Conservation (phyloP, 169 alveolate genomes). For the Cytauxzoon felis region DNA sequence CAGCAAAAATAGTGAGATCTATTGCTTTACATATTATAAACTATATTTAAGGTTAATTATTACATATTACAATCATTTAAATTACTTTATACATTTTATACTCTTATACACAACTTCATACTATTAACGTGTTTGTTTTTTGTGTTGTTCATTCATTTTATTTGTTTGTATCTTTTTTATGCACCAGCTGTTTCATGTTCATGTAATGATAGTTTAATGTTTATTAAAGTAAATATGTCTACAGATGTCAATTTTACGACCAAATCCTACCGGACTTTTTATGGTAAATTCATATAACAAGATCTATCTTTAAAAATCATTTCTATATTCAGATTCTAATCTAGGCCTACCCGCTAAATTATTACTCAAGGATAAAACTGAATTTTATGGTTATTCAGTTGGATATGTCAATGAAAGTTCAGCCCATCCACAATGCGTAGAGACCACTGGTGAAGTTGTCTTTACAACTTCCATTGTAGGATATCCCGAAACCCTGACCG, state of each 20-base stretch:
- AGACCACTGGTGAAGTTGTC: conserved; percentile 78
- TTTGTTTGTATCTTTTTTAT: too few relatives aligned
- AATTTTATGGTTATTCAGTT: conserved; percentile 50
- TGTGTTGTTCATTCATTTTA: too few relatives aligned
- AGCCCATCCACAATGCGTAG: conserved; percentile 10
- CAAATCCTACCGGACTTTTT: too few relatives aligned
- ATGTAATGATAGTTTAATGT: too few relatives aligned
- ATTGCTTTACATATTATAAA: too few relatives aligned
- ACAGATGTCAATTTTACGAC: too few relatives aligned
- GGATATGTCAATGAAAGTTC: conserved; percentile 34
- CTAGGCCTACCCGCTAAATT: conserved; percentile 50
- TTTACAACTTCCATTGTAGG: conserved; percentile 86
- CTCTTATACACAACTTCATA: not conserved
- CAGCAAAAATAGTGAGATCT: too few relatives aligned
- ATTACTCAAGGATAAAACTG: conserved; percentile 48
- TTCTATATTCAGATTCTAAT: conserved; percentile 4
- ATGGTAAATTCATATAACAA: too few relatives aligned
- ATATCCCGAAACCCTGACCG: conserved; percentile 85
- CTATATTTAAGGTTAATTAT: not conserved
- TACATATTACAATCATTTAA: not conserved
- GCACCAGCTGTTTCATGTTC: too few relatives aligned
- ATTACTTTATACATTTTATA: not conserved
- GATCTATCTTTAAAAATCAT: too few relatives aligned
- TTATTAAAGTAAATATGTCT: too few relatives aligned
- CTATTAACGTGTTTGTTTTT: too few relatives aligned